Evolutionary conservation across 2,329 filamentous ascomycete genomes (phyloP), one percentile per base, ranked within the genome.

Genomic region (Fusarium heterosporum): DNA sequence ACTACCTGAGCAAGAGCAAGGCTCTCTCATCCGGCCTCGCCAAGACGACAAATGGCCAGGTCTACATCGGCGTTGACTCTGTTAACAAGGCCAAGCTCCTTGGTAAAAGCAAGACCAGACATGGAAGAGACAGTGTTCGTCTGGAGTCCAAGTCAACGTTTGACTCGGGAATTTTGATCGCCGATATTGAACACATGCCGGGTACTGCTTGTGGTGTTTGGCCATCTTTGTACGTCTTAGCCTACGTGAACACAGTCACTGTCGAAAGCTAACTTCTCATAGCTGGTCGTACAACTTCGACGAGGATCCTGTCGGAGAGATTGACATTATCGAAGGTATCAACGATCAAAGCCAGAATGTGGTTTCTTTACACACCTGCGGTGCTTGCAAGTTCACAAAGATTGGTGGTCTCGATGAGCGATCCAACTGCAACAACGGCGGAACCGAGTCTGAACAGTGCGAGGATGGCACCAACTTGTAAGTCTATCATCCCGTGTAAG

Each of bases 301-400:
- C 1, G 66, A 69, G 26, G 50, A 69, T 25, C 67, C 66, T 0
- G 61, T 69, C 1, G 90, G 90, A 50, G 90, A 92, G 78, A 89
- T 93, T 69, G 90, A 93, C 73, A 89, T 93, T 68, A 87, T 93
- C 64, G 90, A 93, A 78, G 89, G 89, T 28, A 88, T 92, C 68
- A 90, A 91, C 78, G 76, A 80, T 30, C 82, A 85, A 60, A 73
- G 77, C 5, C 79, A 80, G 50, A 86, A 90, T 74, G 78, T 81
- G 19, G 82, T 92, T 76, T 87, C 89, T 17, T 80, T 93, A 29
- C 87, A 91, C 79, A 91, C 90, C 1, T 78, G 77, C 4, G 84
- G 82, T 39, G 76, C 80, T 8, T 79, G 83, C 53, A 73, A 78
- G 3, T 81, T 82, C 50, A 77, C 78, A 6, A 74, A 81, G 8